These are phyloP conservation scores for Boletus bicolor DNA, from an alignment of 768 basidiomycete genomes.

Conservation along the genomic window DNA sequence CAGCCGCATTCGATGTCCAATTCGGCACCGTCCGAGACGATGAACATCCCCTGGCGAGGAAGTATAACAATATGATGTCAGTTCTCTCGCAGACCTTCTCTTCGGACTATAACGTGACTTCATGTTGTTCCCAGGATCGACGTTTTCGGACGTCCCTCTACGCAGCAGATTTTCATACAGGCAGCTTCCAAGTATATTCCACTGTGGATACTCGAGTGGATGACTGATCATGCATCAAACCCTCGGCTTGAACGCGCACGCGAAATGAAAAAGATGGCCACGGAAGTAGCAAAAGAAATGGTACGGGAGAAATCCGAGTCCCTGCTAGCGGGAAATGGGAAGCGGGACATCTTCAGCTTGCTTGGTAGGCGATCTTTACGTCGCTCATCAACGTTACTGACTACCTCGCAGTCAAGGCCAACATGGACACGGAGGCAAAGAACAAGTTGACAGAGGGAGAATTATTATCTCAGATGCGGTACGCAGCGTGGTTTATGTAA, in stretches of 20 bases:
- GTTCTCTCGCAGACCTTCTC: background rate
- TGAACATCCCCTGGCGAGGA: slow-evolving; percentile 7
- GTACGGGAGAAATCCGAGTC: slow-evolving; percentile 15
- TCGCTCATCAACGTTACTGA: background rate
- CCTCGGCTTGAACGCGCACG: slow-evolving; percentile 21
- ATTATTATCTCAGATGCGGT: slow-evolving; percentile 20
- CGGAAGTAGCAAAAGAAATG: slow-evolving; percentile 14
- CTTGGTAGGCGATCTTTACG: slow-evolving; percentile 32
- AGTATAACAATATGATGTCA: slow-evolving; percentile 13
- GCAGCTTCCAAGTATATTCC: slow-evolving; percentile 17
- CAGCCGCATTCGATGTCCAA: slow-evolving; percentile 49
- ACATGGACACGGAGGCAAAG: slow-evolving; percentile 27
- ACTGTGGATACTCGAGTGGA: slow-evolving; percentile 27
- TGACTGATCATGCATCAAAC: slow-evolving; percentile 29
- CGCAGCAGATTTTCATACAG: slow-evolving; percentile 16
- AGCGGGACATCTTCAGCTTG: slow-evolving; percentile 28
- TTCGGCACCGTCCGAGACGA: slow-evolving; percentile 31
- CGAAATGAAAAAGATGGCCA: slow-evolving; percentile 1
- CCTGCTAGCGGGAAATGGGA: slow-evolving; percentile 14
- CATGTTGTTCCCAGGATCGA: slow-evolving; percentile 20
- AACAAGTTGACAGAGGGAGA: slow-evolving; percentile 23
- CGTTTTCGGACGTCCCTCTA: slow-evolving; percentile 18
- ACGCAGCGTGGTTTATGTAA: background rate
- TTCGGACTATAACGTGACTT: slow-evolving; percentile 4
- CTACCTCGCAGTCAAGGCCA: slow-evolving; percentile 22